Conservation (phyloP, 176 grass and related monocot species). For the Musa beccarii region DNA sequence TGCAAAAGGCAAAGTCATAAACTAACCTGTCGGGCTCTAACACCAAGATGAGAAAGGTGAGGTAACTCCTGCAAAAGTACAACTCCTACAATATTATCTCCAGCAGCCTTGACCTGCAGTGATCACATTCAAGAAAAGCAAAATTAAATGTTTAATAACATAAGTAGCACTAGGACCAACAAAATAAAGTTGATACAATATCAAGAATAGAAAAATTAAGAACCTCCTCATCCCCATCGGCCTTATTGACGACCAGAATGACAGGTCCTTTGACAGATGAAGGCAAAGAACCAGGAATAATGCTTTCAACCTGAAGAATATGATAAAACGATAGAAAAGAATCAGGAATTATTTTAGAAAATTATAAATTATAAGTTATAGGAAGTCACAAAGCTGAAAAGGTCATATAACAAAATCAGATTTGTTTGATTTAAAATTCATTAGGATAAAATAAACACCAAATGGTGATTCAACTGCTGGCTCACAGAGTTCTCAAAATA, state of each 20-base stretch:
- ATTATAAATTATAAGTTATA: background rate
- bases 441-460: background rate
- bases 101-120: slow-evolving; percentile 75
- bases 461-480: background rate
- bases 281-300: slow-evolving; percentile 58
- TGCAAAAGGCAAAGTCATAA: slow-evolving; percentile 4
- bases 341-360: background rate
- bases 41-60: slow-evolving; percentile 98
- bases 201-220: background rate
- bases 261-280: slow-evolving; percentile 48
- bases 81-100: slow-evolving; percentile 84
- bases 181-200: background rate
- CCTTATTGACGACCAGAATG: slow-evolving; percentile 82
- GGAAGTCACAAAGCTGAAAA: background rate
- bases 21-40: slow-evolving; percentile 92
- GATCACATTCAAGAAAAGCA: background rate
- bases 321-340: slow-evolving; percentile 17
- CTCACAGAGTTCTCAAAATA: background rate
- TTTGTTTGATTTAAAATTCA: background rate
- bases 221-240: slow-evolving; percentile 97
- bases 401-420: slow-evolving; percentile 4
- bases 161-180: slow-evolving; percentile 1
- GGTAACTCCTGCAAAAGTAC: slow-evolving; percentile 89
- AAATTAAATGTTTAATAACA: background rate
- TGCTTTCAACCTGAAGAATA: slow-evolving; percentile 67